These are phyloP conservation scores for Aspergillus melleus DNA, from an alignment of 2,329 filamentous ascomycete species.

Conservation along the genomic window DNA sequence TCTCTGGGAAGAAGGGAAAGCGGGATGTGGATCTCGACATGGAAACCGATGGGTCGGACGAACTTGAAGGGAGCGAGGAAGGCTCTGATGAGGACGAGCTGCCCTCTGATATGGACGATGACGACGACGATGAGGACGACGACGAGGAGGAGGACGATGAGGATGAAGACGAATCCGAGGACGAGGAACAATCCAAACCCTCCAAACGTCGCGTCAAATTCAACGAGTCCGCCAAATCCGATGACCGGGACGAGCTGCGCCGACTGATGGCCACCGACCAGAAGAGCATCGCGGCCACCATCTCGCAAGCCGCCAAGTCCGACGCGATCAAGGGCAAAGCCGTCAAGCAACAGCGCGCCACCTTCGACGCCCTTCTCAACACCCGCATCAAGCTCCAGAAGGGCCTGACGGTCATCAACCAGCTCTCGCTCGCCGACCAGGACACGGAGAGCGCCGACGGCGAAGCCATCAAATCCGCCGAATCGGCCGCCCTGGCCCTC, in stretches of 20 bases:
- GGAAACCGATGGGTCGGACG: slow-evolving; percentile 28
- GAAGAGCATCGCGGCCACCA: slow-evolving; percentile 63
- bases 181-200: slow-evolving; percentile 24
- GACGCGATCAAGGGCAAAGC: slow-evolving; percentile 84
- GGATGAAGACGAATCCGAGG: slow-evolving; percentile 27
- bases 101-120: slow-evolving; percentile 13
- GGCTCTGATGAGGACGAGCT: slow-evolving; percentile 24
- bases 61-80: slow-evolving; percentile 25
- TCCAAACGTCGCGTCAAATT: slow-evolving; percentile 21
- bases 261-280: slow-evolving; percentile 69
- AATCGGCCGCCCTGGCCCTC: slow-evolving; percentile 79
- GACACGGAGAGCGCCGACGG: slow-evolving; percentile 36
- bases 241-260: slow-evolving; percentile 60
- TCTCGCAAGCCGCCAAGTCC: slow-evolving; percentile 67
- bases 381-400: slow-evolving; percentile 92
- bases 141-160: slow-evolving; percentile 33
- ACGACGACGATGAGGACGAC: slow-evolving; percentile 29
- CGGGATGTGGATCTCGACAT: slow-evolving; percentile 21
- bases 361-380: slow-evolving; percentile 87
- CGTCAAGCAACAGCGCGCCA: slow-evolving; percentile 79
- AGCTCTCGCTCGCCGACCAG: slow-evolving; percentile 54
- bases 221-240: slow-evolving; percentile 22
- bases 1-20: slow-evolving; percentile 15
- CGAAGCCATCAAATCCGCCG: slow-evolving; percentile 69
- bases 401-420: slow-evolving; percentile 78